Percentiles rank a stretch among this genome's conserved stretches.
Evolutionary conservation across 352 stramenopile genomes (phyloP).

Genomic region (Globisporangium acanthophoron): DNA sequence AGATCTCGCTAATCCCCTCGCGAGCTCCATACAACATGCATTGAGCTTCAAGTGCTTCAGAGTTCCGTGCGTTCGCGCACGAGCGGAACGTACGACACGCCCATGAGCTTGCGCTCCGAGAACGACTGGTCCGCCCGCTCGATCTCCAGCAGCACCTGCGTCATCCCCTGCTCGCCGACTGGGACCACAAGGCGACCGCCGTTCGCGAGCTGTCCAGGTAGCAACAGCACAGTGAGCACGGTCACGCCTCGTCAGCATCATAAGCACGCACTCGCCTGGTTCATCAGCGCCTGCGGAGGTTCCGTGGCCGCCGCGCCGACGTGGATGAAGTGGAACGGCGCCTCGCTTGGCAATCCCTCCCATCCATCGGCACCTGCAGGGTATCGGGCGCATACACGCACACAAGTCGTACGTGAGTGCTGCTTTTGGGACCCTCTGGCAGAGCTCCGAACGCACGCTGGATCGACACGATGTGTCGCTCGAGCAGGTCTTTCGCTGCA

Average conservation of each 20-base stretch:
- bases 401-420: too few relatives aligned
- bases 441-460: conserved; percentile 21
- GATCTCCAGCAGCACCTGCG: conserved; percentile 81
- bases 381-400: not conserved
- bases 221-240: not conserved
- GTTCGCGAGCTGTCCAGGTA: conserved; percentile 28
- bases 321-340: conserved; percentile 96
- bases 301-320: conserved; percentile 91
- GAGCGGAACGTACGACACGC: conserved; percentile 73
- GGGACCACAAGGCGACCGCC: conserved; percentile 92
- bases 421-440: too few relatives aligned
- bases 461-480: conserved; percentile 42
- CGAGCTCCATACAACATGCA: too few relatives aligned
- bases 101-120: conserved; percentile 51
- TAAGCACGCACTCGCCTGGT: conserved; percentile 49
- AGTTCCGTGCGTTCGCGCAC: conserved; percentile 43
- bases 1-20: not conserved
- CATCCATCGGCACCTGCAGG: conserved; percentile 84
- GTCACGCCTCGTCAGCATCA: too few relatives aligned
- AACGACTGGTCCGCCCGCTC: conserved; percentile 36
- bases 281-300: conserved; percentile 85
- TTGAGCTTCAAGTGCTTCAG: not conserved
- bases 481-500: conserved; percentile 78
- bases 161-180: conserved; percentile 62
- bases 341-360: conserved; percentile 83